Conservation (phyloP, 257 asterid species). For the Forsythia suspensa region DNA sequence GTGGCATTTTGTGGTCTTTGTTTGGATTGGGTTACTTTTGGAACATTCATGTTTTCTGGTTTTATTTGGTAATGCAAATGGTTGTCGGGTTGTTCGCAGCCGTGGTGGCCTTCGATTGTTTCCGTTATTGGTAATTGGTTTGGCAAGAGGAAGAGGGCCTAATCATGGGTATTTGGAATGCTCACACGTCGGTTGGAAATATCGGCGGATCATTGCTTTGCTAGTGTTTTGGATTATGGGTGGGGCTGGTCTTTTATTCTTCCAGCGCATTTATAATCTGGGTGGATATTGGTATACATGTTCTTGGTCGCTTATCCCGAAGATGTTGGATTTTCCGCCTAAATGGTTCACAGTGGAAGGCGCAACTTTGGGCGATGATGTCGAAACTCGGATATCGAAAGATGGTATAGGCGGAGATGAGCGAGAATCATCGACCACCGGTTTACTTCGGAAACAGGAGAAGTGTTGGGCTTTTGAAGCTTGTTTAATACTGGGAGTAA, state of each 20-base stretch:
- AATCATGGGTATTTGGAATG: constrained; percentile 94
- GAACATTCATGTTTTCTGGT: constrained; percentile 61
- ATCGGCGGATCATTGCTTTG: constrained; percentile 72
- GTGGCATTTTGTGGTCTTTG: constrained; percentile 75
- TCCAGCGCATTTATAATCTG: constrained; percentile 50
- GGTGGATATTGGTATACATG: constrained; percentile 58
- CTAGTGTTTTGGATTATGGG: constrained; percentile 68
- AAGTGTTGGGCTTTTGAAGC: constrained; percentile 69
- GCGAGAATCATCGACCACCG: not conserved
- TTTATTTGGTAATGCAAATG: constrained; percentile 70
- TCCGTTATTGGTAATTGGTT: constrained; percentile 94
- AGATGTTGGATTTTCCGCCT: constrained; percentile 59
- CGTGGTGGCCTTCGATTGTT: constrained; percentile 94
- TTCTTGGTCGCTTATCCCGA: constrained; percentile 85
- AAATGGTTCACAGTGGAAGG: constrained; percentile 20
- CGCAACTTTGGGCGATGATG: constrained; percentile 33
- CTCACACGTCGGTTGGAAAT: constrained; percentile 85
- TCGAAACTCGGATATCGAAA: constrained; percentile 44
- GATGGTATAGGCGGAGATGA: constrained; percentile 27
- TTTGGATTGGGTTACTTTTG: constrained; percentile 82
- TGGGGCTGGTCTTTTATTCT: constrained; percentile 93
- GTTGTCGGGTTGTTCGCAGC: constrained; percentile 83
- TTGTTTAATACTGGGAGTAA: constrained; percentile 78
- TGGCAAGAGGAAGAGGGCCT: constrained; percentile 77
- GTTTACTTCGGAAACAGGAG: constrained; percentile 35